Conservation (phyloP, 2,329 filamentous ascomycete genomes). For the Exophiala phaeomuriformis region DNA sequence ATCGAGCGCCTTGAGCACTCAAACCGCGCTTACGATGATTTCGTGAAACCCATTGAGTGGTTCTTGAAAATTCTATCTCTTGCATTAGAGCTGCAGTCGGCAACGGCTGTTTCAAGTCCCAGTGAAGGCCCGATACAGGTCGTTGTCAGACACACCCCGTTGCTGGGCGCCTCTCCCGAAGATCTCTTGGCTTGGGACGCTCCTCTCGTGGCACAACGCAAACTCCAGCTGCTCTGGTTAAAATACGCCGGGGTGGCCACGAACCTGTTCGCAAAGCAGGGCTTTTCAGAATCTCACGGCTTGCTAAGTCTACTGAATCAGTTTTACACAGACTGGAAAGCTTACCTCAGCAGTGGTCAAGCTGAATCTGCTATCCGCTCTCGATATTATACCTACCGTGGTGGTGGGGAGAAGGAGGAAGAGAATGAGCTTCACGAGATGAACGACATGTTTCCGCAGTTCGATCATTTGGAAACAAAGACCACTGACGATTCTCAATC, state of each 20-base stretch:
- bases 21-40: slow-evolving; percentile 76
- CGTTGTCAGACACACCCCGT: slow-evolving; percentile 35
- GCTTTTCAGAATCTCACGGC: not conserved
- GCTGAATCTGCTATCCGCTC: slow-evolving; percentile 64
- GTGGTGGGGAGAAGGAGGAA: slow-evolving; percentile 68
- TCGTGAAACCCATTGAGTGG: slow-evolving; percentile 68
- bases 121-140: slow-evolving; percentile 25
- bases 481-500: slow-evolving; percentile 22
- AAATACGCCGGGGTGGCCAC: slow-evolving; percentile 5
- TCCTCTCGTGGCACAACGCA: not conserved
- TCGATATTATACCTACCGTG: slow-evolving; percentile 77
- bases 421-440: slow-evolving; percentile 68
- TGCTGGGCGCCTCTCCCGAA: slow-evolving; percentile 31
- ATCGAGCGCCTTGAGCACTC: slow-evolving; percentile 60
- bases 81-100: slow-evolving; percentile 38
- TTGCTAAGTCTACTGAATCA: slow-evolving; percentile 47
- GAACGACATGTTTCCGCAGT: slow-evolving; percentile 72
- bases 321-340: slow-evolving; percentile 75
- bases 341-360: slow-evolving; percentile 67
- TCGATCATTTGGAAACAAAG: slow-evolving; percentile 43
- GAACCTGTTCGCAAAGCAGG: not conserved
- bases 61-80: slow-evolving; percentile 73
- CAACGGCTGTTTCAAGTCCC: slow-evolving; percentile 16
- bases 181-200: slow-evolving; percentile 8
- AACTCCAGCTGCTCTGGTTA: slow-evolving; percentile 16